Conservation (phyloP, 2,329 filamentous ascomycete genomes). For the Didymella keratinophila region DNA sequence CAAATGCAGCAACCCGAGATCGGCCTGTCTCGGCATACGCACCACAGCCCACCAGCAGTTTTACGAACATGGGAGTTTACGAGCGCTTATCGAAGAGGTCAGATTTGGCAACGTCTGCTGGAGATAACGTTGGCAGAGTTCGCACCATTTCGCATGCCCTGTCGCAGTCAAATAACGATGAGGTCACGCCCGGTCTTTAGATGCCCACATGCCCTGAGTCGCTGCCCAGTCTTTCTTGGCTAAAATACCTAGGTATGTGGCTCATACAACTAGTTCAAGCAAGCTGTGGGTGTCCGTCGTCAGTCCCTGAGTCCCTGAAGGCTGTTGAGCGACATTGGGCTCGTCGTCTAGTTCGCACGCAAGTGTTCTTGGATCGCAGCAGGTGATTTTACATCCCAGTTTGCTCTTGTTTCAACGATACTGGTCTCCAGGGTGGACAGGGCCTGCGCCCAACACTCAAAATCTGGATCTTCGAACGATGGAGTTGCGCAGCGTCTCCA, state of each 20-base stretch:
- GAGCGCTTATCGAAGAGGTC: background rate
- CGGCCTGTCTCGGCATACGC: constrained; percentile 17
- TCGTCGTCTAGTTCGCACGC: background rate
- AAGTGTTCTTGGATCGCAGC: background rate
- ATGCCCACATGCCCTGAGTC: background rate
- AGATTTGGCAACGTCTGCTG: background rate
- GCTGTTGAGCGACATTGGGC: background rate
- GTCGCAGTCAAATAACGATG: background rate
- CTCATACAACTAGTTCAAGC: background rate
- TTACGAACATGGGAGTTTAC: background rate
- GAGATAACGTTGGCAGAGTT: background rate
- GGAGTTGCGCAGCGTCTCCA: background rate
- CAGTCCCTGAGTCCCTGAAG: background rate
- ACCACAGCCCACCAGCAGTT: background rate
- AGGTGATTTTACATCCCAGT: background rate
- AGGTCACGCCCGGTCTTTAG: background rate
- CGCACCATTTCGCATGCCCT: background rate
- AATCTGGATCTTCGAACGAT: background rate
- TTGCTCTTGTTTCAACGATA: too few species aligned
- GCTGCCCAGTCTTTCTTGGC: background rate
- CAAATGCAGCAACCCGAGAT: constrained; percentile 16
- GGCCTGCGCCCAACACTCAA: background rate
- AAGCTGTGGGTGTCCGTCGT: background rate
- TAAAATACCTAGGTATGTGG: background rate
- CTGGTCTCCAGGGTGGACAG: background rate